Evolutionary conservation across 257 asterid species (phyloP).

Genomic region (Gentiana straminea): DNA sequence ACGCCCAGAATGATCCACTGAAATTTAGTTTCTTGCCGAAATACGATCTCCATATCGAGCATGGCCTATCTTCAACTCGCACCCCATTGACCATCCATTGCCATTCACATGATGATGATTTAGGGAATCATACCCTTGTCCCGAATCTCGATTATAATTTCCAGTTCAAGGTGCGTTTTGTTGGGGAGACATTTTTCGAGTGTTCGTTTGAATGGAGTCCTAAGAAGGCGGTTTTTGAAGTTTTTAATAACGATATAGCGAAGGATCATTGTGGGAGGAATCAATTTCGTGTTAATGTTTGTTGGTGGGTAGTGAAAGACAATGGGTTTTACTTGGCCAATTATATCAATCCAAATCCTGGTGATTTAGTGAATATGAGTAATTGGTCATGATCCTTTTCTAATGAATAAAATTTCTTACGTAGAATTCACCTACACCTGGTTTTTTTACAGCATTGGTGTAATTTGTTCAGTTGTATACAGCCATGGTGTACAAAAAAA

Average conservation of each 20-base stretch:
- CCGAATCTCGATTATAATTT: background rate
- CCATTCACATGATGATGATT: background rate
- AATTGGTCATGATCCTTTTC: background rate
- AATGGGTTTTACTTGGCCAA: background rate
- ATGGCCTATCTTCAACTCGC: background rate
- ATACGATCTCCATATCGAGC: background rate
- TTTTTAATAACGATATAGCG: background rate
- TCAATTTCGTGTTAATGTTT: background rate
- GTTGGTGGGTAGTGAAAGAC: conserved; percentile 3
- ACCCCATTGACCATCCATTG: background rate
- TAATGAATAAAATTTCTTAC: too few species aligned
- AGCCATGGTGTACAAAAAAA: too few species aligned
- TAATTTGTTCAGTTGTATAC: too few species aligned
- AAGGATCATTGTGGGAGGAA: background rate
- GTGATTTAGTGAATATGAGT: background rate
- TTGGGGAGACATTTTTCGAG: background rate
- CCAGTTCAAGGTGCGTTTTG: background rate
- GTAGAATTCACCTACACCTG: too few species aligned
- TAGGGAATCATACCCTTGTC: background rate
- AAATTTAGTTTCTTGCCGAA: too few species aligned
- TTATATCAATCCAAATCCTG: background rate
- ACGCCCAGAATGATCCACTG: too few species aligned
- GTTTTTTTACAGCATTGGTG: too few species aligned
- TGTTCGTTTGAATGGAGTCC: background rate
- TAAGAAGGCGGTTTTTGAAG: background rate